A percentile compares a stretch with the other conserved stretches of the same genome.
Evolutionary conservation across 139 green algal genomes (phyloP).

Genomic region (Haematococcus lacustris): DNA sequence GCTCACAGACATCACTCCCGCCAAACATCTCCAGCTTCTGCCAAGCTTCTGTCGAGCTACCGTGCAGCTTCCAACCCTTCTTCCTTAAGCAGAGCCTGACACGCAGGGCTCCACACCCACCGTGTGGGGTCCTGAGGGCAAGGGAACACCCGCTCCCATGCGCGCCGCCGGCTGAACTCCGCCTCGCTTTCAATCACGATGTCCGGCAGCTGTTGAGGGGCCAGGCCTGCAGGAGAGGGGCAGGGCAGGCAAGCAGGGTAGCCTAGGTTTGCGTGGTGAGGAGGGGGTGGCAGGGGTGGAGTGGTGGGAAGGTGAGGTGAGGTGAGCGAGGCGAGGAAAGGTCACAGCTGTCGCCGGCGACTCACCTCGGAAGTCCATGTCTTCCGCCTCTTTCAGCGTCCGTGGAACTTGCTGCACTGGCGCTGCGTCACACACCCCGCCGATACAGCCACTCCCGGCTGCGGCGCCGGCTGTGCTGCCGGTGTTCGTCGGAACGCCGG

Average conservation of each 20-base stretch:
- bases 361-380: slow-evolving; percentile 5
- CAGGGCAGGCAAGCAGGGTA: too few species aligned
- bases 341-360: too few species aligned
- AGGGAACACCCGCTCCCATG: slow-evolving; percentile 33
- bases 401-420: neutral
- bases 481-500: too few species aligned
- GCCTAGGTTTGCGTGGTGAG: too few species aligned
- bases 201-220: slow-evolving; percentile 27
- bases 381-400: slow-evolving; percentile 2
- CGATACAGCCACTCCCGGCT: neutral
- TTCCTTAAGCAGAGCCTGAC: neutral
- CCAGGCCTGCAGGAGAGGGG: slow-evolving; percentile 6
- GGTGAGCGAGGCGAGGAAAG: too few species aligned
- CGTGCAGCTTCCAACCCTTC: too few species aligned
- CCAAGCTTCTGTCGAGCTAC: too few species aligned
- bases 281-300: too few species aligned
- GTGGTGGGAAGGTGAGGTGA: too few species aligned
- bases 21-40: too few species aligned
- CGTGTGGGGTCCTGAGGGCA: slow-evolving; percentile 12
- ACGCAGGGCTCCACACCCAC: slow-evolving; percentile 1
- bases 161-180: slow-evolving; percentile 20
- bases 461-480: neutral
- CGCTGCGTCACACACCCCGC: too few species aligned
- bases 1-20: too few species aligned
- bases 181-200: slow-evolving; percentile 40